Percentiles rank a stretch among this genome's conserved stretches.
Evolutionary conservation across 1,284 basidiomycete genomes (phyloP).

Genomic region (Vanrija pseudolonga): DNA sequence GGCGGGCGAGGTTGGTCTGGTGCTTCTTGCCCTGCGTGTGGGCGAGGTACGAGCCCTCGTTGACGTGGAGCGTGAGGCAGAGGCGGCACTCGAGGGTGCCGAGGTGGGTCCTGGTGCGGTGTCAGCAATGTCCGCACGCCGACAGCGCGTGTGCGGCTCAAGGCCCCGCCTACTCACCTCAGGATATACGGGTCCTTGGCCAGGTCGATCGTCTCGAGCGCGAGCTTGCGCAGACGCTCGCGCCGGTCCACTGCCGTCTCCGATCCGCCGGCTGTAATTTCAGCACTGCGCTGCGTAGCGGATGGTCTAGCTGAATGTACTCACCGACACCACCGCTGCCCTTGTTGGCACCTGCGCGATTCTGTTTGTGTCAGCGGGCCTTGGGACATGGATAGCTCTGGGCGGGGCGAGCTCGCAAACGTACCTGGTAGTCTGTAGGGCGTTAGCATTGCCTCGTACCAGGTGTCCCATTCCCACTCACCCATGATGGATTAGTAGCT

Average conservation of each 20-base stretch:
- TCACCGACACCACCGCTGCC: slow-evolving; percentile 82
- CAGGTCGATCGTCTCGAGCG: slow-evolving; percentile 91
- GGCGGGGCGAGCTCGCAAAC: background rate
- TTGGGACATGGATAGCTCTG: background rate
- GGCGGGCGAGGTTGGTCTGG: slow-evolving; percentile 93
- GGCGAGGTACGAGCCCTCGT: slow-evolving; percentile 97
- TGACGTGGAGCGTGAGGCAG: slow-evolving; percentile 95
- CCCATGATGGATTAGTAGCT: slow-evolving; percentile 11
- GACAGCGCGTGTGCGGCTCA: no score
- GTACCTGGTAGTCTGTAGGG: slow-evolving; percentile 45
- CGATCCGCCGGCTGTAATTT: slow-evolving; percentile 36
- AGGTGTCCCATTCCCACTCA: background rate
- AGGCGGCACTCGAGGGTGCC: slow-evolving; percentile 96
- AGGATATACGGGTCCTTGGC: slow-evolving; percentile 99
- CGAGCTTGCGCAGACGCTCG: slow-evolving; percentile 91
- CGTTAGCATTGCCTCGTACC: background rate
- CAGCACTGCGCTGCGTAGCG: no score
- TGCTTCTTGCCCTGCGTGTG: slow-evolving; percentile 99
- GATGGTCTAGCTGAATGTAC: slow-evolving; percentile 1
- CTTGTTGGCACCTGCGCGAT: slow-evolving; percentile 92
- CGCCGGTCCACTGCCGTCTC: slow-evolving; percentile 94
- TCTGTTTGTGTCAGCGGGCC: slow-evolving; percentile 53
- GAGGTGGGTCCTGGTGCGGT: slow-evolving; percentile 70
- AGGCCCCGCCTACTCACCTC: no score
- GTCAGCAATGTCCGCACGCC: no score